Evolutionary conservation across 495 filamentous ascomycete genomes (phyloP).

Genomic region (Recurvomyces mirabilis): DNA sequence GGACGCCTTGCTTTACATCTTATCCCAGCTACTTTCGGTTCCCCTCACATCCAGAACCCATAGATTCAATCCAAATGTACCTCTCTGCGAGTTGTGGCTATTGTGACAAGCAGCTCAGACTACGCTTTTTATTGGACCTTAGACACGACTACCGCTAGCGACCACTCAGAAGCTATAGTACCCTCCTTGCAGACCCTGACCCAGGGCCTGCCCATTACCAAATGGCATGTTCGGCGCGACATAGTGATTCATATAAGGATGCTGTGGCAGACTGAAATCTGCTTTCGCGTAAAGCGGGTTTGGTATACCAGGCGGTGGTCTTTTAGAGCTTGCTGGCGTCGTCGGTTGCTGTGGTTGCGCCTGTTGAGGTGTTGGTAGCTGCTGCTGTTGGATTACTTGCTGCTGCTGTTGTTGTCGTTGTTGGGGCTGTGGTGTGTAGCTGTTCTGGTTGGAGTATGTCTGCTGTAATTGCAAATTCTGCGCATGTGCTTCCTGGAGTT

Average conservation of each 20-base stretch:
- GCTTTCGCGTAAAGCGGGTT: constrained; percentile 57
- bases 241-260: constrained; percentile 58
- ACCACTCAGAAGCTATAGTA: constrained; percentile 14
- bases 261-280: constrained; percentile 61
- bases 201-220: neutral
- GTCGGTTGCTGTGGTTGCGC: constrained; percentile 8
- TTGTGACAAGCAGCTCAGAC: too few relatives aligned
- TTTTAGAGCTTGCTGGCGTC: constrained; percentile 10
- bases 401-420: neutral
- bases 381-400: neutral
- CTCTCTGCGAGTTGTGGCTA: too few relatives aligned
- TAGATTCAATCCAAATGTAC: too few relatives aligned
- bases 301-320: constrained; percentile 38
- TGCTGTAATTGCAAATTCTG: constrained; percentile 3
- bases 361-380: constrained; percentile 10
- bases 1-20: too few relatives aligned
- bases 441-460: neutral
- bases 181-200: neutral
- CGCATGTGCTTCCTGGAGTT: neutral
- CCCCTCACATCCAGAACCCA: too few relatives aligned
- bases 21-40: too few relatives aligned
- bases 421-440: neutral
- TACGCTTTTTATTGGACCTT: too few relatives aligned
- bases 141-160: too few relatives aligned
- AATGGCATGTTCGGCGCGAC: constrained; percentile 28